phyloP scores from a whole-genome alignment of 2,329 filamentous ascomycete species.

The Beauveria sp. region DNA sequence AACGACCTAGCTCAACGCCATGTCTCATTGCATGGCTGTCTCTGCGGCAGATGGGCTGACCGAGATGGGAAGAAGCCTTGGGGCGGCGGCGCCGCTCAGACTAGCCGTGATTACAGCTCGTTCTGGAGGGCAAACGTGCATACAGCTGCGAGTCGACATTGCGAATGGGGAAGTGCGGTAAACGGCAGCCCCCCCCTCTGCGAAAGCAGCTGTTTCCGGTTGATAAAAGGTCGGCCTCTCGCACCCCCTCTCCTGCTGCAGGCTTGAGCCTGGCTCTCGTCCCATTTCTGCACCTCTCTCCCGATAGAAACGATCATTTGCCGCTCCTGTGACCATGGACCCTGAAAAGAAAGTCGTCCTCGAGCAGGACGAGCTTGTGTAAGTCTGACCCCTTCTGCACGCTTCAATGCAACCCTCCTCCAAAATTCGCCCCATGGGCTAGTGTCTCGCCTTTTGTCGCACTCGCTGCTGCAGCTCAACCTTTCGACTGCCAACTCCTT shows the following conservation, averaged over 20 bases:
- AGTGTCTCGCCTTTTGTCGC: not conserved
- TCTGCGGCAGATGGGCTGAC: not conserved
- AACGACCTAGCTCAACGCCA: conserved; percentile 1
- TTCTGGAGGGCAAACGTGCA: not conserved
- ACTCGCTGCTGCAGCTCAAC: not conserved
- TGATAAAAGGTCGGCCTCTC: not conserved
- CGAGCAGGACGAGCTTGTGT: conserved; percentile 8
- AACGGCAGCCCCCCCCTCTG: not conserved
- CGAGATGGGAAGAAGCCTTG: conserved; percentile 5
- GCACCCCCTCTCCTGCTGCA: not conserved
- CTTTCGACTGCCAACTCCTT: not conserved
- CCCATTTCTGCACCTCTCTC: not conserved
- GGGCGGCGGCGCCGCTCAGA: not conserved
- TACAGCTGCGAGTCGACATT: not conserved
- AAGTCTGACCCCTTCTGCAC: not conserved
- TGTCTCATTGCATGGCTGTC: conserved; percentile 1
- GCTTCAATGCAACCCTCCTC: not conserved
- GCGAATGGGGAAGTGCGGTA: not conserved
- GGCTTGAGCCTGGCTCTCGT: not conserved
- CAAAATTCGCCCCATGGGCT: not conserved
- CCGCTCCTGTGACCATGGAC: not conserved
- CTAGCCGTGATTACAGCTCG: not conserved
- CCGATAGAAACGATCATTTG: not conserved
- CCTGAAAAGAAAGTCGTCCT: conserved; percentile 9
- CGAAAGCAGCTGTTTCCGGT: not conserved